phyloP scores from a whole-genome alignment of 176 grass and related monocot genomes.

The Elaeis guineensis region DNA sequence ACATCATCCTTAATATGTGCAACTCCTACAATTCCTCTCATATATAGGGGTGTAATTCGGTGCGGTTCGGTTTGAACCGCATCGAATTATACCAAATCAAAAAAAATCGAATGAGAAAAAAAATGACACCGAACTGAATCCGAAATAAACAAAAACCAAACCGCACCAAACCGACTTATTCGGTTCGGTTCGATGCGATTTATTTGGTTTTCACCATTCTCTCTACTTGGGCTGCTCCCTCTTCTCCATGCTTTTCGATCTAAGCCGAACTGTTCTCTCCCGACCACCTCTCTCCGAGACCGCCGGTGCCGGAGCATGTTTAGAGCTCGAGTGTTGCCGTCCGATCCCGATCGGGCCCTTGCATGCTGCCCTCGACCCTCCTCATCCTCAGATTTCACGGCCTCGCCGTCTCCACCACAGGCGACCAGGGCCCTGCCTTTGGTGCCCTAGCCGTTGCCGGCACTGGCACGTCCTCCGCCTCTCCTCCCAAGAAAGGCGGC shows the following conservation, averaged over 20 bases:
- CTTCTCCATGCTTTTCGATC: constrained; percentile 9
- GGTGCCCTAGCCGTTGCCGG: not conserved
- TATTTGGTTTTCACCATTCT: no score
- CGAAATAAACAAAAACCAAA: no score
- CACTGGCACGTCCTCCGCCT: not conserved
- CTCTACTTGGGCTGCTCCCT: constrained; percentile 17
- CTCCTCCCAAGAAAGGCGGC: no score
- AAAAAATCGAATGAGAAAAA: no score
- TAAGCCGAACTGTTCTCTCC: constrained; percentile 19
- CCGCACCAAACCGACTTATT: no score
- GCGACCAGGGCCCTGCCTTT: not conserved
- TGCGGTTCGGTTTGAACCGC: no score
- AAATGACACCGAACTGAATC: no score
- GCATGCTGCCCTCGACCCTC: constrained; percentile 19
- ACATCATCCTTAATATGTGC: no score
- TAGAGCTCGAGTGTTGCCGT: not conserved
- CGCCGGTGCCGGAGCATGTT: not conserved
- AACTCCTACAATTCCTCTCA: no score
- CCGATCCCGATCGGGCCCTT: not conserved
- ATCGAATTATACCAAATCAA: no score
- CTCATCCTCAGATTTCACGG: constrained; percentile 85
- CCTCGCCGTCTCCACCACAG: not conserved
- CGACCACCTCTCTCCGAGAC: not conserved
- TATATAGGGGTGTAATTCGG: no score
- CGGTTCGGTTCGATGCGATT: no score